Conservation (phyloP, 2,329 filamentous ascomycete species). For the Geoglossum cookeanum region DNA sequence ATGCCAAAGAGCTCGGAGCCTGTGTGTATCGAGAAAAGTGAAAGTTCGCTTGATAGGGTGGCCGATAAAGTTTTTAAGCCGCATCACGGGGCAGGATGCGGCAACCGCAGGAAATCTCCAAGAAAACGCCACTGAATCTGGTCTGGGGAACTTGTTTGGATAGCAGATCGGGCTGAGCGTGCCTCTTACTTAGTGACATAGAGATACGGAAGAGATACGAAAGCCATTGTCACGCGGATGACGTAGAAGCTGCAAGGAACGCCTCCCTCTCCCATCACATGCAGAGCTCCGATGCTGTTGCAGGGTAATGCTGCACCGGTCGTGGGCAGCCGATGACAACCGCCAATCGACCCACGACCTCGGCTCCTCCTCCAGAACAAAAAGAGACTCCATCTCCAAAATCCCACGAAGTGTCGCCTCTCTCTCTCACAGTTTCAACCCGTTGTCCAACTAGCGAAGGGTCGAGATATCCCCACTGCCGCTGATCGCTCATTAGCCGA, state of each 20-base stretch:
- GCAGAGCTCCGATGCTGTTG: neutral
- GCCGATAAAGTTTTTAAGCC: neutral
- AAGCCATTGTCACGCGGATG: neutral
- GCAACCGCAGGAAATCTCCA: neutral
- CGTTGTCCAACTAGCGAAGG: neutral
- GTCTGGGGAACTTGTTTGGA: too few species aligned
- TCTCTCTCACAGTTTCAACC: neutral
- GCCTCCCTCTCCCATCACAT: neutral
- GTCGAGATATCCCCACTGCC: neutral
- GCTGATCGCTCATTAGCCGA: neutral
- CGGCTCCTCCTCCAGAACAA: neutral
- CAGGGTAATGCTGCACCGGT: neutral
- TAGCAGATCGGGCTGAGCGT: too few species aligned
- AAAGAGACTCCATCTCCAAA: neutral
- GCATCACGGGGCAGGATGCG: neutral
- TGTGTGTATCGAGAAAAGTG: conserved; percentile 1
- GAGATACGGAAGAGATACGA: too few species aligned
- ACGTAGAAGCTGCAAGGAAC: neutral
- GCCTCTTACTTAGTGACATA: too few species aligned
- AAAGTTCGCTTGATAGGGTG: neutral
- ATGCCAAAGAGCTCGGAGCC: neutral
- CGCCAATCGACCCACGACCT: neutral
- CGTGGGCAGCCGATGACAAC: neutral
- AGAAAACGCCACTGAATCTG: too few species aligned
- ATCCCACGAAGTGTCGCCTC: neutral